Evolutionary conservation across 73 alveolate species (phyloP).

Genomic region (Stentor coeruleus): DNA sequence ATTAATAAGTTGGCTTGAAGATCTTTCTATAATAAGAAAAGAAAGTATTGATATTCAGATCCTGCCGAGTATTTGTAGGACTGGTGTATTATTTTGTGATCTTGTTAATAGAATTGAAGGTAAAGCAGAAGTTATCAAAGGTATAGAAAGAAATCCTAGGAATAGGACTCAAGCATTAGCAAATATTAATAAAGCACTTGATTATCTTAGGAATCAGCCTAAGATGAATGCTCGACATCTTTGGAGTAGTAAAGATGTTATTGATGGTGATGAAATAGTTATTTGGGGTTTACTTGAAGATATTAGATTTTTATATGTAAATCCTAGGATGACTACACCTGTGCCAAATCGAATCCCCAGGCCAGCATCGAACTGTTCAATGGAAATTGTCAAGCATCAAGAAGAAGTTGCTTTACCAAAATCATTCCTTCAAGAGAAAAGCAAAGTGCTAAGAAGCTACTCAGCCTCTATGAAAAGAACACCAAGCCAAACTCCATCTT

Average conservation of each 20-base stretch:
- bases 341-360: background rate
- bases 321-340: background rate
- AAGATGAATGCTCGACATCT: background rate
- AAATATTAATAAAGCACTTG: conserved; percentile 53
- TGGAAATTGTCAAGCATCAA: background rate
- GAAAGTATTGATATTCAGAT: background rate
- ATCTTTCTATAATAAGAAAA: background rate
- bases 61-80: conserved; percentile 9
- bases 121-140: conserved; percentile 60
- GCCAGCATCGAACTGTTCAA: background rate
- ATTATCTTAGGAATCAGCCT: conserved; percentile 47
- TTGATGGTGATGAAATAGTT: background rate
- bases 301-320: background rate
- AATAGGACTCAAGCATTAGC: conserved; percentile 50
- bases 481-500: background rate
- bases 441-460: background rate
- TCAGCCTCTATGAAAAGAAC: conserved; percentile 7
- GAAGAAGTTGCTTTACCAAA: background rate
- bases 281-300: background rate
- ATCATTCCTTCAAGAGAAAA: background rate
- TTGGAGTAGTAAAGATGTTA: background rate
- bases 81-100: conserved; percentile 64
- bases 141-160: conserved; percentile 47
- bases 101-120: conserved; percentile 62
- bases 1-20: conserved; percentile 1